Evolutionary conservation across 2,329 filamentous ascomycete genomes (phyloP).

Genomic region (Albifimbria verrucaria): DNA sequence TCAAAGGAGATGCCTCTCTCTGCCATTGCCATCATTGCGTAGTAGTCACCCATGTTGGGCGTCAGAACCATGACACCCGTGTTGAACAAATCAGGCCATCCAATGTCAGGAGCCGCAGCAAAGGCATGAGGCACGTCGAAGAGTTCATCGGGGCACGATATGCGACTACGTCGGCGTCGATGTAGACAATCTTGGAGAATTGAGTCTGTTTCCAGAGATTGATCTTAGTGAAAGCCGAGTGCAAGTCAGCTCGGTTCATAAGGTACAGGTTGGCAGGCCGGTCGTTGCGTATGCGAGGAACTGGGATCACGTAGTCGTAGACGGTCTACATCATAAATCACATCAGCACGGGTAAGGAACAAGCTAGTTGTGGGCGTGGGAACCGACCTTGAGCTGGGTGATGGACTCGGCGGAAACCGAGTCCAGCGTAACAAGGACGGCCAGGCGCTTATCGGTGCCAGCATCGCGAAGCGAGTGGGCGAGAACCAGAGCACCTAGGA

Average conservation of each 20-base stretch:
- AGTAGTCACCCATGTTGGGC: constrained; percentile 84
- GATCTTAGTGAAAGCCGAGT: constrained; percentile 95
- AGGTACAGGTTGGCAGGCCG: constrained; percentile 80
- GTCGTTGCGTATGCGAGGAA: constrained; percentile 73
- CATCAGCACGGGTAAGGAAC: background rate
- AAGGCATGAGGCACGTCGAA: constrained; percentile 63
- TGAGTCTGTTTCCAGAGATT: constrained; percentile 88
- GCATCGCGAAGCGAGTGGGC: constrained; percentile 93
- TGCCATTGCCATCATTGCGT: constrained; percentile 79
- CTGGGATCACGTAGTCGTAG: constrained; percentile 86
- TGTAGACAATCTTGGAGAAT: constrained; percentile 88
- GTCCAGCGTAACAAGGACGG: constrained; percentile 78
- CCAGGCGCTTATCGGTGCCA: constrained; percentile 73
- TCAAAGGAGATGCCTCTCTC: constrained; percentile 90
- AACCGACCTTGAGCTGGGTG: constrained; percentile 68
- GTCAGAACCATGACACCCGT: constrained; percentile 92
- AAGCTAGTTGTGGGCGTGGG: background rate
- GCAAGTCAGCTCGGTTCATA: constrained; percentile 87
- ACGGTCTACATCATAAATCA: constrained; percentile 54
- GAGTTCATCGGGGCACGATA: constrained; percentile 87
- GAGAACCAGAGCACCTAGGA: constrained; percentile 80
- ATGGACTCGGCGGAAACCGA: constrained; percentile 73
- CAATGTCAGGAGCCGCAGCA: constrained; percentile 84
- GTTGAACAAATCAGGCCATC: constrained; percentile 98
- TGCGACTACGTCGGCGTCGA: constrained; percentile 92